These are phyloP conservation scores for Perkinsela sp. DNA, from an alignment of 208 protist genomes.

Conservation along the genomic window DNA sequence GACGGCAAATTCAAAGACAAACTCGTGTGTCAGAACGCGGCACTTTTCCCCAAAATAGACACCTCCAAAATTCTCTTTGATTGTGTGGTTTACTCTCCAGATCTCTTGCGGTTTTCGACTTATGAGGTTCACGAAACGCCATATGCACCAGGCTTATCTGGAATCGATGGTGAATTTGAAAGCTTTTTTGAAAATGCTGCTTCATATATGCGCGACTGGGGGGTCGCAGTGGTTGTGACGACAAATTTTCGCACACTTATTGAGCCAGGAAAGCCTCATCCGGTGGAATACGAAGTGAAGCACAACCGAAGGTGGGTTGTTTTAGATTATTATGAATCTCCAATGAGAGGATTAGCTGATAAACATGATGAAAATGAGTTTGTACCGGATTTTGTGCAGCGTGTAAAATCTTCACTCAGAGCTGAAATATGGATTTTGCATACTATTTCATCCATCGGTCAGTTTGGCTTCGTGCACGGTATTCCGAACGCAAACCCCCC, in stretches of 20 bases:
- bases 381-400: not conserved
- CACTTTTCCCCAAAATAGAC: not conserved
- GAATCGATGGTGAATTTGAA: slow-evolving; percentile 25
- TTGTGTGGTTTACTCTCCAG: slow-evolving; percentile 41
- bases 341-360: slow-evolving; percentile 11
- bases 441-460: not conserved
- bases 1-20: not conserved
- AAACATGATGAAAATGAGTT: not conserved
- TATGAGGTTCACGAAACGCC: slow-evolving; percentile 5
- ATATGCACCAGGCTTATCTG: slow-evolving; percentile 20
- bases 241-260: slow-evolving; percentile 39
- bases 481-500: not conserved
- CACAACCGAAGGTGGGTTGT: slow-evolving; percentile 41
- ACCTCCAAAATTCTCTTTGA: slow-evolving; percentile 20
- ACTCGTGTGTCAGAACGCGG: not conserved
- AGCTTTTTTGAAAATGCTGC: slow-evolving; percentile 40
- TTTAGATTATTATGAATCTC: slow-evolving; percentile 61
- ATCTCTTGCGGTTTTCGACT: slow-evolving; percentile 12
- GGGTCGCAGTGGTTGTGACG: slow-evolving; percentile 34
- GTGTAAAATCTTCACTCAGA: not conserved
- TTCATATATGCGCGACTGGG: slow-evolving; percentile 21
- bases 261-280: slow-evolving; percentile 20
- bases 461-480: not conserved
- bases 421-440: not conserved
- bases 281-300: slow-evolving; percentile 63